A percentile compares a stretch with the other conserved stretches of the same genome.
These are phyloP conservation scores for Pyricularia grisea DNA, from an alignment of 2,329 filamentous ascomycete genomes.

Conservation along the genomic window DNA sequence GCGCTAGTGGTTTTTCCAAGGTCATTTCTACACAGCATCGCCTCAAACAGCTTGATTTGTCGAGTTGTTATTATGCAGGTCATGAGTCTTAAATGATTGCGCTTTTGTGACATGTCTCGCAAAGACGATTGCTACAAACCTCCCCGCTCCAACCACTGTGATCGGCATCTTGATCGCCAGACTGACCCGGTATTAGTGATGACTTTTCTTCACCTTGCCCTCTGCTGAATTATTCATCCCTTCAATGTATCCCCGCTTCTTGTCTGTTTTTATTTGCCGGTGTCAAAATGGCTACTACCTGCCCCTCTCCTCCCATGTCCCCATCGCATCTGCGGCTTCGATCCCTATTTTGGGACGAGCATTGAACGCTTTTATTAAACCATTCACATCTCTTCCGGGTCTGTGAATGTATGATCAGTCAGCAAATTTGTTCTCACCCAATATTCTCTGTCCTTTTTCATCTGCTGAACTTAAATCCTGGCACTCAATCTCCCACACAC, in stretches of 20 bases:
- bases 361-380: background rate
- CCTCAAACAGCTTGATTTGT: too few species aligned
- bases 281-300: background rate
- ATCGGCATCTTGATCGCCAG: too few species aligned
- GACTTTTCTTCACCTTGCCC: too few species aligned
- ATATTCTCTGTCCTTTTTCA: background rate
- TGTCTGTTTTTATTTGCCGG: background rate
- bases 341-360: background rate
- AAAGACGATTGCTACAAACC: too few species aligned
- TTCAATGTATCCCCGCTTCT: background rate
- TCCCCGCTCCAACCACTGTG: too few species aligned
- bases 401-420: background rate
- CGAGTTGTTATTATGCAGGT: too few species aligned
- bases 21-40: too few species aligned
- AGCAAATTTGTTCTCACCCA: background rate
- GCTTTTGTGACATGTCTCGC: too few species aligned
- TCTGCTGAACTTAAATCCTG: background rate
- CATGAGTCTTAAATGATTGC: too few species aligned
- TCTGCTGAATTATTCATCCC: background rate
- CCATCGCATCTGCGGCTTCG: background rate
- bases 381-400: background rate
- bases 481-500: background rate
- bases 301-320: background rate
- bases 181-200: too few species aligned
- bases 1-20: too few species aligned